Base-by-base conservation (phyloP, 2,329 filamentous ascomycete genomes). In the Botrytis pseudocinerea region DNA sequence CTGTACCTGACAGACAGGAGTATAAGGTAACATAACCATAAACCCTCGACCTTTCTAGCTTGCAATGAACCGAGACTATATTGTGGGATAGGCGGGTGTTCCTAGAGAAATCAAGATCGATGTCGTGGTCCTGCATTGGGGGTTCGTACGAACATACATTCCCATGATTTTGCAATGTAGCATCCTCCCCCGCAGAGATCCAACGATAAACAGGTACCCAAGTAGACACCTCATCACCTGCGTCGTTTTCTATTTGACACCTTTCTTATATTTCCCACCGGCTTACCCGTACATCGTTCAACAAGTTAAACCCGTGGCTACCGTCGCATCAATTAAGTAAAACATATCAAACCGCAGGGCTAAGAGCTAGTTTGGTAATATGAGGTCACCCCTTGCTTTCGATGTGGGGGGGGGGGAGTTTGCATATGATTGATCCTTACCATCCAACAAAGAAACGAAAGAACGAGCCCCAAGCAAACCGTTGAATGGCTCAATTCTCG, bases 341-440 rank as follows among this genome's bases (percentile, higher is more conserved):
- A 54, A 57, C 51, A 57, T 57, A 57, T 54, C 42, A 63, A 14
- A 61, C 54, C 48, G 54, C 62, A 18, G 51, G 64, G 62, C 42
- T 20, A n/a, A 68, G 46, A n/a, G 32, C 6, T 54, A n/a, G 51
- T 72, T 68, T 72, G 61, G 63, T 72, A 72, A 72, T 72, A 69
- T 72, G 70, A 72, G 63, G 70, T 69, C 70, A 72, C 63, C 35
- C 70, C 28, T 60, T 72, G 18, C 40, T n/a, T 54, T 35, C 25
- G n/a, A 65, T 28, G 57, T 66, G 70, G 44, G 62, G 51, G 62
- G 44, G 62, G 51, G 62, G 22, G 3, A 25, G 40, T 66, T 14
- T 54, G 60, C 64, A 68, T 54, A 54, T 54, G 25, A 57, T 57
- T 44, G 61, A 71, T 66, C 35, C 60, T 65, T 35, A 64, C 61